phyloP scores from a whole-genome alignment of 106 monocot genomes.

The Iris macrosiphon region DNA sequence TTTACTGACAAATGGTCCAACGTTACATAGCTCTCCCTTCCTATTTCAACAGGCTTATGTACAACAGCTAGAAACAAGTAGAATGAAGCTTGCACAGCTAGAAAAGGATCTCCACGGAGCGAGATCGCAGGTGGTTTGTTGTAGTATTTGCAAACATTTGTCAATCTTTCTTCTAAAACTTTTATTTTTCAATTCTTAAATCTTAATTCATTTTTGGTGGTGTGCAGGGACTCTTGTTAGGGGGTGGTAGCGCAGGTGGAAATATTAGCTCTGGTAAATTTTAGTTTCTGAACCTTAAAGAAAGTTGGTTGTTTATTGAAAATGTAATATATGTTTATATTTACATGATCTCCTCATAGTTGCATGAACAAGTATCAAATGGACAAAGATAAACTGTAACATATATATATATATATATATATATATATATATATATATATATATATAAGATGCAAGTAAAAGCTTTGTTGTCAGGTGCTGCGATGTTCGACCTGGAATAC shows the following conservation, averaged over 20 bases:
- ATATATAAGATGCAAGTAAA: not conserved
- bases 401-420: constrained; percentile 2
- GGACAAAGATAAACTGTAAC: not conserved
- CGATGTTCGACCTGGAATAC: constrained; percentile 87
- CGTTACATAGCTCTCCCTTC: not conserved
- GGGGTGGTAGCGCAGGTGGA: constrained; percentile 38
- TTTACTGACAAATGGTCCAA: not conserved
- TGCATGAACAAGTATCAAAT: not conserved
- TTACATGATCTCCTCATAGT: not conserved
- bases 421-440: not conserved
- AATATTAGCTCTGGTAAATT: constrained; percentile 56
- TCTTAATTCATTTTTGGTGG: not conserved
- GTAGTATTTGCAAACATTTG: not conserved
- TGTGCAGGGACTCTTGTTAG: constrained; percentile 53
- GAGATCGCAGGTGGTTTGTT: constrained; percentile 40
- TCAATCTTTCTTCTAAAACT: not conserved
- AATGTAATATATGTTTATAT: not conserved
- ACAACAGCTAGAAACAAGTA: constrained; percentile 67
- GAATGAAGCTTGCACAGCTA: constrained; percentile 57
- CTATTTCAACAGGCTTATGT: constrained; percentile 62
- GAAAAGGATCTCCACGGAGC: constrained; percentile 79
- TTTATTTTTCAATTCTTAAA: not conserved
- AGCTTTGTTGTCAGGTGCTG: constrained; percentile 19
- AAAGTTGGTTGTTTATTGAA: no score
- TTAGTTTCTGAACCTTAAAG: not conserved